A percentile compares a stretch with the other conserved stretches of the same genome.
phyloP scores from a whole-genome alignment of 495 filamentous ascomycete species.

The Aspergillus panamensis region DNA sequence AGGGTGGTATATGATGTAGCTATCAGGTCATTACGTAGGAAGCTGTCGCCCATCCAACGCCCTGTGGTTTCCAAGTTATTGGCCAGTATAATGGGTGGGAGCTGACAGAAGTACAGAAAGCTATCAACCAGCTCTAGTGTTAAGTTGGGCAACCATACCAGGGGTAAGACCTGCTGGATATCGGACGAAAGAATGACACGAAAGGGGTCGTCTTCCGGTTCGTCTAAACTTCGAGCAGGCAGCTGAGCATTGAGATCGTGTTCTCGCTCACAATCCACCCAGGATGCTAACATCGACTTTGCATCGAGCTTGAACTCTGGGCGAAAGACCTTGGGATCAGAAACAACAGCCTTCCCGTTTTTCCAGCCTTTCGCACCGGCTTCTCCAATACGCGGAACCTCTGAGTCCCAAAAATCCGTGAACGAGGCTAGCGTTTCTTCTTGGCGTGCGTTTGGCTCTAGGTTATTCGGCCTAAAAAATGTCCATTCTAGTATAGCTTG shows the following conservation, averaged over 20 bases:
- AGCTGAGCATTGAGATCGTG: slow-evolving; percentile 44
- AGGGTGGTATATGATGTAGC: slow-evolving; percentile 25
- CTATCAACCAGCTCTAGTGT: slow-evolving; percentile 53
- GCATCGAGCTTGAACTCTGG: slow-evolving; percentile 11
- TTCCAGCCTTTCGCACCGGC: slow-evolving; percentile 66
- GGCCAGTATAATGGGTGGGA: slow-evolving; percentile 49
- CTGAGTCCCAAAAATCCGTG: slow-evolving; percentile 80
- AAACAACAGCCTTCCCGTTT: slow-evolving; percentile 16
- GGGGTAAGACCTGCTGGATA: slow-evolving; percentile 58
- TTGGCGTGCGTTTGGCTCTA: slow-evolving; percentile 10
- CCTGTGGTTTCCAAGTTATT: slow-evolving; percentile 24
- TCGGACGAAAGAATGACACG: slow-evolving; percentile 76
- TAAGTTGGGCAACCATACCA: slow-evolving; percentile 39
- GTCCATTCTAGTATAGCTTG: slow-evolving; percentile 76
- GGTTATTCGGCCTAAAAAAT: slow-evolving; percentile 50
- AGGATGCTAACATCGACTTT: slow-evolving; percentile 49
- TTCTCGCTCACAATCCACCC: slow-evolving; percentile 59
- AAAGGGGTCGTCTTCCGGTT: slow-evolving; percentile 73
- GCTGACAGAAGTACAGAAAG: slow-evolving; percentile 65
- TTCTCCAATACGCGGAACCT: slow-evolving; percentile 78
- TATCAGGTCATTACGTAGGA: slow-evolving; percentile 45
- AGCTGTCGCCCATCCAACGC: slow-evolving; percentile 42
- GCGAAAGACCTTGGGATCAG: slow-evolving; percentile 23
- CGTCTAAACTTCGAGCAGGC: slow-evolving; percentile 64
- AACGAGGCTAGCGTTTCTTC: slow-evolving; percentile 46